Conservation (phyloP, 2,329 filamentous ascomycete species). For the Fusarium sp. region DNA sequence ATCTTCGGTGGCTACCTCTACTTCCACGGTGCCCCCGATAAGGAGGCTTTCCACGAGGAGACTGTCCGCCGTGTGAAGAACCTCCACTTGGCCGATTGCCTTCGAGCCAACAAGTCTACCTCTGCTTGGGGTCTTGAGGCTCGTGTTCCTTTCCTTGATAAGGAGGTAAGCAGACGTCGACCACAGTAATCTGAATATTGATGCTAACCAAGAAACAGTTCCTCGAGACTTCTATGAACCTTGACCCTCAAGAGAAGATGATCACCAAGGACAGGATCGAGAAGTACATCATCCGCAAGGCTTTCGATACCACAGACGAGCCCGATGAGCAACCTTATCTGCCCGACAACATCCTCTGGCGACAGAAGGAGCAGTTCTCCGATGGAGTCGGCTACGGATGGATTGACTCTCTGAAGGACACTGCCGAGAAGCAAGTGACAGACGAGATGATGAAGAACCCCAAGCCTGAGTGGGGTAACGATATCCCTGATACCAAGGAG, state of each 20-base stretch:
- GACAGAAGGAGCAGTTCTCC: slow-evolving; percentile 99
- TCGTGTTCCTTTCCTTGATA: slow-evolving; percentile 97
- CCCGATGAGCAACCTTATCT: slow-evolving; percentile 86
- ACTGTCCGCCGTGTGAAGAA: slow-evolving; percentile 95
- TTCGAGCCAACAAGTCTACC: slow-evolving; percentile 99
- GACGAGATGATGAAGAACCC: slow-evolving; percentile 99
- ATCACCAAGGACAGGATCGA: slow-evolving; percentile 91
- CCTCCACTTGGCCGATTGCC: slow-evolving; percentile 94
- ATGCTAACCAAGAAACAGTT: slow-evolving; percentile 67
- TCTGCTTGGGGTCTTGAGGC: slow-evolving; percentile 98
- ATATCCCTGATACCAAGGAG: slow-evolving; percentile 96
- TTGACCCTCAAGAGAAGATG: slow-evolving; percentile 96
- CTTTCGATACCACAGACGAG: slow-evolving; percentile 93
- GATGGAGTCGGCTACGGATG: slow-evolving; percentile 99
- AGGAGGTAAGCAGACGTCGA: slow-evolving; percentile 68
- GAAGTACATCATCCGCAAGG: slow-evolving; percentile 98
- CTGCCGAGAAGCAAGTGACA: slow-evolving; percentile 87
- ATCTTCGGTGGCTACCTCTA: slow-evolving; percentile 99
- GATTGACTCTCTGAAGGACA: slow-evolving; percentile 98
- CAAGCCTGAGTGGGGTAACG: slow-evolving; percentile 93
- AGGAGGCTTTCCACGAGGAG: slow-evolving; percentile 94
- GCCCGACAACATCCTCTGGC: slow-evolving; percentile 95
- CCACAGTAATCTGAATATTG: background rate
- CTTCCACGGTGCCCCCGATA: slow-evolving; percentile 94
- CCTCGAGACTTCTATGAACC: slow-evolving; percentile 91